Percentiles rank a stretch among this genome's conserved stretches.
Conservation (phyloP, 1,139 yeast species). For the Protomyces gravidus region DNA sequence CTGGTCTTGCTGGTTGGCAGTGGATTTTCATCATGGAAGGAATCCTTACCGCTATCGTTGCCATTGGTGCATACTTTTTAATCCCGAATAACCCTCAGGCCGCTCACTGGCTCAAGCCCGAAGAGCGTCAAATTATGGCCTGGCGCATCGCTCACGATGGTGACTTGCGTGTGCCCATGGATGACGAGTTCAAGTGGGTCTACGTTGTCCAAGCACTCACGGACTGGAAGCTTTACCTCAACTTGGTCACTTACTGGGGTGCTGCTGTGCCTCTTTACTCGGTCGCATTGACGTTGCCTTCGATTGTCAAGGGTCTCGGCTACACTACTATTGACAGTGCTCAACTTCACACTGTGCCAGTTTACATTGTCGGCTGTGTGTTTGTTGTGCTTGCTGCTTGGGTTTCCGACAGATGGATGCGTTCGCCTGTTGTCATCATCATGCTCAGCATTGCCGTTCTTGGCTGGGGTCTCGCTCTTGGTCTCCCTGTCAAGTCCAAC, state of each 20-base stretch:
- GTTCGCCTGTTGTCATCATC: background rate
- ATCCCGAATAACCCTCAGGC: constrained; percentile 74
- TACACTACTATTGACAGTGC: background rate
- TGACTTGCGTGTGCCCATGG: constrained; percentile 21
- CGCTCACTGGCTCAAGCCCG: constrained; percentile 46
- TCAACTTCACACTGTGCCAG: constrained; percentile 4
- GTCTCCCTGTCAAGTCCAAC: background rate
- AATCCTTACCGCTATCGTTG: constrained; percentile 59
- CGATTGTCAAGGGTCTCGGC: constrained; percentile 1
- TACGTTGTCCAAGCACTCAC: constrained; percentile 13
- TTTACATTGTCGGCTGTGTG: constrained; percentile 9
- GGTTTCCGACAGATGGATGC: background rate
- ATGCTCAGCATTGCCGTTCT: background rate
- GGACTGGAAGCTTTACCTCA: constrained; percentile 26
- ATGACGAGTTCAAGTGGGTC: constrained; percentile 27
- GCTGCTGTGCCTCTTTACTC: constrained; percentile 30
- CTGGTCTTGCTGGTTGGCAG: constrained; percentile 48
- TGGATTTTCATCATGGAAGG: constrained; percentile 61
- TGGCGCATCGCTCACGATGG: constrained; percentile 16
- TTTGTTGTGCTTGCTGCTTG: constrained; percentile 9
- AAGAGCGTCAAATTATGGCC: constrained; percentile 38
- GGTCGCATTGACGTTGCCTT: background rate
- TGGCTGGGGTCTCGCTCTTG: constrained; percentile 1
- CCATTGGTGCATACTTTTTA: constrained; percentile 56
- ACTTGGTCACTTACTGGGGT: constrained; percentile 20